phyloP scores from a whole-genome alignment of 2,329 filamentous ascomycete genomes.

The Hypoxylon sp. region DNA sequence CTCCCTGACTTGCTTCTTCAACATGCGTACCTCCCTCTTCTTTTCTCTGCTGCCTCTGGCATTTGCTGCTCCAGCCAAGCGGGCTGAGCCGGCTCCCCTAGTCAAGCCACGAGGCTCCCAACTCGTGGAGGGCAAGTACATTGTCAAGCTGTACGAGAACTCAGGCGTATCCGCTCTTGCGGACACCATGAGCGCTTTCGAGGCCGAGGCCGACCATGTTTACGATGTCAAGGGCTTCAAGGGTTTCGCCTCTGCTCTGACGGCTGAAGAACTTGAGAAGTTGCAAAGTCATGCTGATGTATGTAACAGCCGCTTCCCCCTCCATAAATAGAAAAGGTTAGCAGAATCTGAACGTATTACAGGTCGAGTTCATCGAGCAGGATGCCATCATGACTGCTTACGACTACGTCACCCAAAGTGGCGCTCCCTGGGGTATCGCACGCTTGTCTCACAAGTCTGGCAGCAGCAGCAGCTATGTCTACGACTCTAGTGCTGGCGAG shows the following conservation, averaged over 20 bases:
- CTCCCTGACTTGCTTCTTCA: constrained; percentile 35
- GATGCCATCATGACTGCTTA: constrained; percentile 46
- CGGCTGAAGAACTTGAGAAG: constrained; percentile 51
- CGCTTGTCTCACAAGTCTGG: constrained; percentile 54
- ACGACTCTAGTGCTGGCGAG: constrained; percentile 52
- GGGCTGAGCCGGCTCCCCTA: constrained; percentile 44
- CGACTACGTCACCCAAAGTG: constrained; percentile 46
- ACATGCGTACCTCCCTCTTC: constrained; percentile 41
- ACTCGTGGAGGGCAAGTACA: constrained; percentile 53
- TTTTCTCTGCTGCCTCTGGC: constrained; percentile 43
- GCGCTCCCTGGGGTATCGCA: constrained; percentile 55
- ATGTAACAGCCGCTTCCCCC: too few relatives aligned
- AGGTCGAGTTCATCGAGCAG: constrained; percentile 50
- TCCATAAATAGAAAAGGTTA: too few relatives aligned
- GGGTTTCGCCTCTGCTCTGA: constrained; percentile 56
- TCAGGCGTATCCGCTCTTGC: constrained; percentile 45
- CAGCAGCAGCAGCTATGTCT: constrained; percentile 50
- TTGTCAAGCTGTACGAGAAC: constrained; percentile 55
- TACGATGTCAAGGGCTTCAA: constrained; percentile 48
- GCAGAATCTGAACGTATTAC: constrained; percentile 11
- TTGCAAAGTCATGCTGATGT: constrained; percentile 53
- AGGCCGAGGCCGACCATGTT: constrained; percentile 46
- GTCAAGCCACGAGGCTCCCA: constrained; percentile 42
- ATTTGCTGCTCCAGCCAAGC: constrained; percentile 45
- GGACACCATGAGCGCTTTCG: constrained; percentile 40